Percentiles rank a stretch among this genome's conserved stretches.
Evolutionary conservation across 2,329 filamentous ascomycete genomes (phyloP).

Genomic region (Xylariaceae sp.): DNA sequence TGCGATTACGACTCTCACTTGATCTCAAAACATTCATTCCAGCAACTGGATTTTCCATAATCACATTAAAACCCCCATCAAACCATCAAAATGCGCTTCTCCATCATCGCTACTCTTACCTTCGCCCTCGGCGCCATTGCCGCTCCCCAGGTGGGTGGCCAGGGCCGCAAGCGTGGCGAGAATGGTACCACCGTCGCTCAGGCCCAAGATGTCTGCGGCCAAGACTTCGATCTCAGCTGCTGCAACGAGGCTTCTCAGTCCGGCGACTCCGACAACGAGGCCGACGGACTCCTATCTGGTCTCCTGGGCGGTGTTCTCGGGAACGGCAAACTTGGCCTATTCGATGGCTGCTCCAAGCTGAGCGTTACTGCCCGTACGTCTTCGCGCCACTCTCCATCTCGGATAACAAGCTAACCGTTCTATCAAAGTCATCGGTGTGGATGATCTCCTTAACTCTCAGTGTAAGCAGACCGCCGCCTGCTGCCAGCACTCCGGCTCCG

Average conservation of each 20-base stretch:
- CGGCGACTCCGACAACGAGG: conserved; percentile 22
- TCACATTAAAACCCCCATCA: not conserved
- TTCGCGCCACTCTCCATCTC: not conserved
- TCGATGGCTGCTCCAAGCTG: conserved; percentile 31
- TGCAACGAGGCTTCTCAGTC: conserved; percentile 29
- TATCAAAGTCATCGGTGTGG: conserved; percentile 22
- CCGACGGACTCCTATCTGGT: conserved; percentile 25
- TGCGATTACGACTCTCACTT: conserved; percentile 13
- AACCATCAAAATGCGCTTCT: conserved; percentile 40
- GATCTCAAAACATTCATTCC: conserved; percentile 15
- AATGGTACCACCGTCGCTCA: conserved; percentile 25
- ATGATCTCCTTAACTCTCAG: conserved; percentile 26
- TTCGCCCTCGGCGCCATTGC: conserved; percentile 31
- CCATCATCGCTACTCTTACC: conserved; percentile 32
- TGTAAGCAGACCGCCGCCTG: conserved; percentile 32
- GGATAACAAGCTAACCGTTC: not conserved
- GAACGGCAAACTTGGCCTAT: conserved; percentile 22
- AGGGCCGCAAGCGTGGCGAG: not conserved
- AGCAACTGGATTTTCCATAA: conserved; percentile 5
- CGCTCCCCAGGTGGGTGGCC: conserved; percentile 15
- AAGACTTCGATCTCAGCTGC: conserved; percentile 30
- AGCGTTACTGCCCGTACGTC: conserved; percentile 24
- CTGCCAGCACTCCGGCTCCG: conserved; percentile 29
- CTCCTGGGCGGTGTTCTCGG: conserved; percentile 22
- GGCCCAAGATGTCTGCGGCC: conserved; percentile 28